These are phyloP conservation scores for Phytophthora europaea DNA, from an alignment of 352 stramenopile genomes.

Conservation along the genomic window DNA sequence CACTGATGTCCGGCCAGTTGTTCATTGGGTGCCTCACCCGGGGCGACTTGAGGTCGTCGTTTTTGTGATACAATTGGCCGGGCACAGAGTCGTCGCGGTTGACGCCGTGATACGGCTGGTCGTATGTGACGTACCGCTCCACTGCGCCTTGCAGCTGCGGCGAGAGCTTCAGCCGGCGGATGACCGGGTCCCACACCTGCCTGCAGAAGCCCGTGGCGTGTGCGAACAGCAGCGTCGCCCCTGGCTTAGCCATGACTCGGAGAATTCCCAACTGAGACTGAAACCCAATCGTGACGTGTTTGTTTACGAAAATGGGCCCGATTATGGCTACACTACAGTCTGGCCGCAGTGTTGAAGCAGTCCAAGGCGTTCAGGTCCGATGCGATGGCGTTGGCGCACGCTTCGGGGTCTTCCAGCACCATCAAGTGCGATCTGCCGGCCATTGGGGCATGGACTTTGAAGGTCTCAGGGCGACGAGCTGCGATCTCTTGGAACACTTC, in stretches of 20 bases:
- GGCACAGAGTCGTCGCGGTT: constrained; percentile 39
- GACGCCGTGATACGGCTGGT: constrained; percentile 40
- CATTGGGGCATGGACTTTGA: constrained; percentile 32
- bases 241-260: constrained; percentile 16
- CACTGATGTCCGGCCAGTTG: constrained; percentile 32
- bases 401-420: constrained; percentile 51
- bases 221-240: constrained; percentile 58
- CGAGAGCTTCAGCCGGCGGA: constrained; percentile 43
- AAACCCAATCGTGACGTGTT: constrained; percentile 11
- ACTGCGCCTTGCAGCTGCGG: constrained; percentile 38
- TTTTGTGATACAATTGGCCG: constrained; percentile 32
- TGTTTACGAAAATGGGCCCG: constrained; percentile 19
- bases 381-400: constrained; percentile 45
- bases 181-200: constrained; percentile 59
- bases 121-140: constrained; percentile 33
- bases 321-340: constrained; percentile 20
- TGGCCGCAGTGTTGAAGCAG: constrained; percentile 11
- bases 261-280: constrained; percentile 23
- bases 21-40: constrained; percentile 40
- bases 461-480: constrained; percentile 34
- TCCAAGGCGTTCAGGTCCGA: constrained; percentile 26
- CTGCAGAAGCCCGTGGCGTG: constrained; percentile 66
- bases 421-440: constrained; percentile 43
- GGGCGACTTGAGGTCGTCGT: constrained; percentile 18
- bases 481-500: constrained; percentile 35